Evolutionary conservation across 2,329 filamentous ascomycete genomes (phyloP), one percentile per base, ranked within the genome.

Genomic region (Aspergillus ochraceoroseus): DNA sequence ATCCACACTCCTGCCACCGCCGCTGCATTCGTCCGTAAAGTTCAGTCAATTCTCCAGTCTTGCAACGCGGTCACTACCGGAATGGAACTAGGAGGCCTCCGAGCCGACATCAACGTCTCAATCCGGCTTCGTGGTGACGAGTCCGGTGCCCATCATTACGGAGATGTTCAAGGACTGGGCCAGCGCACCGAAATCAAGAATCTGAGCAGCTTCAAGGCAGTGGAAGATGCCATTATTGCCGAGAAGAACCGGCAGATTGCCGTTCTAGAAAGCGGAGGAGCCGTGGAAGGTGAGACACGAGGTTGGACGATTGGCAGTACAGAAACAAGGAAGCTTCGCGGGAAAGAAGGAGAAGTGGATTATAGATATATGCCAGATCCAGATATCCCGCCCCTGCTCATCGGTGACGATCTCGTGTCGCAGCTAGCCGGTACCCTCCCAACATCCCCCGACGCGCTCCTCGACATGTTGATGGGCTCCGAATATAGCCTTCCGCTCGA

Each of bases 351-450:
- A 32, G 90, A 95, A 59, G 88, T 96, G 4, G 92, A 98, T 64
- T 98, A 98, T 64, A 77, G 92, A 28, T 98, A 98, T 61, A 96
- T 98, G 90, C 90, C 92, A 0, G 92, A 98, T 61, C 87, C 92
- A 4, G 92, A 98, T 59, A 73, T 98, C 9, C 76, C 79, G 0
- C 87, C 92, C 1, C 72, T 98, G 1, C 61, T 88, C 2, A 83
- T 98, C 45, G 81, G 80, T 5, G 59, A 68, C 44, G 80, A 85
- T 42, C 71, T 96, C 0, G 70, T 95, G 3, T 58, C 72, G 4
- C 72, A 82, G 48, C 70, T 96, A 9, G 67, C 65, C 13, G 52
- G 64, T 0, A 83, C 74, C 0, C 67, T 95, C 44, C 85, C 87
- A 3, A 71, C 77, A 14, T 70, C 85, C 7, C 87, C 89, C 0